Evolutionary conservation across 148 eudicot species (phyloP).

Genomic region (Cornus florida): DNA sequence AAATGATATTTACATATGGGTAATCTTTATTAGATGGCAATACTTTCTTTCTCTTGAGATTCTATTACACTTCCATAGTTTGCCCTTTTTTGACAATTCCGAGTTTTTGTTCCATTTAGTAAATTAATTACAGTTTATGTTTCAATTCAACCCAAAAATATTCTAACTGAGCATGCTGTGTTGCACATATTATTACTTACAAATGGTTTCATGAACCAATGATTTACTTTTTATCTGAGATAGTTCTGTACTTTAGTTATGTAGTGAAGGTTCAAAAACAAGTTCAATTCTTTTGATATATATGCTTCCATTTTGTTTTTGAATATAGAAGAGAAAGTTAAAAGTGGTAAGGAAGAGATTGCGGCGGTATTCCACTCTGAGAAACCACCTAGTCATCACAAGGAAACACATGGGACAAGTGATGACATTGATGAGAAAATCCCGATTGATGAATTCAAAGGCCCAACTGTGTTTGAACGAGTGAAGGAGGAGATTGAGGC

Average conservation of each 20-base stretch:
- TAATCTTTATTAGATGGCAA: background rate
- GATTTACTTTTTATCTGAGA: background rate
- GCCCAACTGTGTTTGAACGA: constrained; percentile 66
- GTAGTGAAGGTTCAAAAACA: background rate
- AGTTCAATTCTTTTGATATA: background rate
- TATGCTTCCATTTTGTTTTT: background rate
- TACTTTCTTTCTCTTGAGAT: too few relatives aligned
- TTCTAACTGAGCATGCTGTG: too few relatives aligned
- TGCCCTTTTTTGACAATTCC: background rate
- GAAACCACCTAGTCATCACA: constrained; percentile 55
- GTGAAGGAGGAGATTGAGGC: constrained; percentile 92
- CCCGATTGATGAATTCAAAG: constrained; percentile 64
- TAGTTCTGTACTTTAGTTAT: background rate
- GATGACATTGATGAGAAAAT: constrained; percentile 74
- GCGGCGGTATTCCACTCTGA: constrained; percentile 29
- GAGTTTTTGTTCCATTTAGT: background rate
- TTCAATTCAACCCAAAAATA: too few relatives aligned
- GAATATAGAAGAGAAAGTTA: constrained; percentile 39
- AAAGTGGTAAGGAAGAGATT: constrained; percentile 44
- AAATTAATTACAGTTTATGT: too few relatives aligned
- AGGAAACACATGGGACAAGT: constrained; percentile 87
- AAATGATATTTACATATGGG: too few relatives aligned
- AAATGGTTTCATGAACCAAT: too few relatives aligned
- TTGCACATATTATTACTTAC: too few relatives aligned
- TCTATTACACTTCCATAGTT: background rate